A percentile compares a stretch with the other conserved stretches of the same genome.
Conservation (phyloP, 2,329 filamentous ascomycete species). For the Penicillium sp. region DNA sequence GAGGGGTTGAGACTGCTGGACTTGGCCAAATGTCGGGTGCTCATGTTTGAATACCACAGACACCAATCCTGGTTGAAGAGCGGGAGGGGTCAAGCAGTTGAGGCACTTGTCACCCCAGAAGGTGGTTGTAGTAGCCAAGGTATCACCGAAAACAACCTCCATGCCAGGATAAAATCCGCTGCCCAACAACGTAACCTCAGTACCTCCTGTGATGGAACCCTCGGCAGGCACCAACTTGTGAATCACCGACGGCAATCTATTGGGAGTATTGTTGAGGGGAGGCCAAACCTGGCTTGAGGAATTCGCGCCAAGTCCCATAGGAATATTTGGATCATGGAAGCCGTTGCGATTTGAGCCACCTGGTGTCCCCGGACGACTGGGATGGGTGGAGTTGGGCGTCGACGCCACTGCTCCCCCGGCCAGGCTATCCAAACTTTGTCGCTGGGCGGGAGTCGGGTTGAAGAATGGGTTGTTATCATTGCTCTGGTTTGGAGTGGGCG, state of each 20-base stretch:
- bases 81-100: slow-evolving; percentile 74
- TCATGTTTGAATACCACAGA: slow-evolving; percentile 67
- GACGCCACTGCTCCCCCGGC: slow-evolving; percentile 67
- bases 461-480: slow-evolving; percentile 62
- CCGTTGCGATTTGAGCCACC: slow-evolving; percentile 46
- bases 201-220: slow-evolving; percentile 78
- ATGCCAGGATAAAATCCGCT: slow-evolving; percentile 76
- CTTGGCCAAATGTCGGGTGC: slow-evolving; percentile 49
- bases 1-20: slow-evolving; percentile 44
- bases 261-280: slow-evolving; percentile 51
- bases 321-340: slow-evolving; percentile 39
- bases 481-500: slow-evolving; percentile 63
- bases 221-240: slow-evolving; percentile 81
- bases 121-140: slow-evolving; percentile 68
- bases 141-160: slow-evolving; percentile 81
- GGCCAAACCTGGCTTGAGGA: slow-evolving; percentile 55
- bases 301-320: slow-evolving; percentile 41
- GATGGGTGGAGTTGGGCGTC: slow-evolving; percentile 68
- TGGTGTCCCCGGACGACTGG: slow-evolving; percentile 77
- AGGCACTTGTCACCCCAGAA: slow-evolving; percentile 80
- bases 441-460: slow-evolving; percentile 54
- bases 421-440: slow-evolving; percentile 65
- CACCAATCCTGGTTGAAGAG: slow-evolving; percentile 65
- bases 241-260: slow-evolving; percentile 63
- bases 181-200: slow-evolving; percentile 82